These are phyloP conservation scores for Penicillium herquei DNA, from an alignment of 495 filamentous ascomycete genomes.

Conservation along the genomic window DNA sequence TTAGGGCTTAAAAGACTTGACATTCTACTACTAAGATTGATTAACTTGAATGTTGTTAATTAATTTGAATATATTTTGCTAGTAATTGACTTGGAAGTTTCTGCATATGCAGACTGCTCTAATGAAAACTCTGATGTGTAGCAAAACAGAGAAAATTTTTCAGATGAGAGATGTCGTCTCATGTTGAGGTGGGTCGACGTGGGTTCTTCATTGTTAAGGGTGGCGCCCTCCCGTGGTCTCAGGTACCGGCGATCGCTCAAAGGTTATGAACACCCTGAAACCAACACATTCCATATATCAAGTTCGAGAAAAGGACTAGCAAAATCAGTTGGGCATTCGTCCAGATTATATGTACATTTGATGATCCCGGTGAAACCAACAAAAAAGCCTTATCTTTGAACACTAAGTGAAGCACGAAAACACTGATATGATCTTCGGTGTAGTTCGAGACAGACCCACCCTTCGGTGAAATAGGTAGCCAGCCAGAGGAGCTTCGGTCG, in stretches of 20 bases:
- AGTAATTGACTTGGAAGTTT: too few relatives aligned
- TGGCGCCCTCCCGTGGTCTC: constrained; percentile 9
- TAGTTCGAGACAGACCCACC: constrained; percentile 16
- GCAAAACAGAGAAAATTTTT: constrained; percentile 5
- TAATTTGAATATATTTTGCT: too few relatives aligned
- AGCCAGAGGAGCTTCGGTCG: constrained; percentile 15
- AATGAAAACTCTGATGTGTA: neutral
- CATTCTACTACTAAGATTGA: too few relatives aligned
- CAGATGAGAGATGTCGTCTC: neutral
- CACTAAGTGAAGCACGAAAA: constrained; percentile 15
- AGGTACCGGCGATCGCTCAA: constrained; percentile 15
- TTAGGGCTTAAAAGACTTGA: too few relatives aligned
- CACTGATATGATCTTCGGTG: constrained; percentile 4
- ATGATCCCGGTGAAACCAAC: neutral
- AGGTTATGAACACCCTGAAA: neutral
- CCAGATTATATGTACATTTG: neutral
- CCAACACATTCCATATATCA: neutral
- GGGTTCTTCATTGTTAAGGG: constrained; percentile 12
- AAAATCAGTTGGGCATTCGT: neutral
- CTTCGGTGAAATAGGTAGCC: constrained; percentile 14
- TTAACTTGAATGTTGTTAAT: too few relatives aligned
- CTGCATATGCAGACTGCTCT: too few relatives aligned
- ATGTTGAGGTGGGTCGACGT: constrained; percentile 18
- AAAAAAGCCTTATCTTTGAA: neutral
- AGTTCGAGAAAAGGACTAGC: neutral